Evolutionary conservation across 306 rosid genomes (phyloP).

Genomic region (Dalbergia oliveri): DNA sequence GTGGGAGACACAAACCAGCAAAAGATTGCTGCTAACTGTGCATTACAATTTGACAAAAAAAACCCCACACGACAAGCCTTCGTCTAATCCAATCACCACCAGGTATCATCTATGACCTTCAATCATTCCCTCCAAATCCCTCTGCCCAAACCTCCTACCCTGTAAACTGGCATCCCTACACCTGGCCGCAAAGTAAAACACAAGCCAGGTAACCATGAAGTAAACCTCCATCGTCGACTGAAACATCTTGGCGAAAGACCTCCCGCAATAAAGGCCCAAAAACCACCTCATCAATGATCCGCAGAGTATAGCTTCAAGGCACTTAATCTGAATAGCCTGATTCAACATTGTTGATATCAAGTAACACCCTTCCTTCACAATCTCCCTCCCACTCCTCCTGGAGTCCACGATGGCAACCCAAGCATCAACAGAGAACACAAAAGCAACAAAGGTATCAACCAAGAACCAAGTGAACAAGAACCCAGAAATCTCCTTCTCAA

Average conservation of each 20-base stretch:
- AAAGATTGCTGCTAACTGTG: slow-evolving; percentile 60
- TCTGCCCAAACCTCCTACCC: slow-evolving; percentile 75
- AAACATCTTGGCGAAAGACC: slow-evolving; percentile 69
- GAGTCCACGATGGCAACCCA: slow-evolving; percentile 95
- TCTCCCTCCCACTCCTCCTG: slow-evolving; percentile 88
- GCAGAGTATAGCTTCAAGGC: slow-evolving; percentile 80
- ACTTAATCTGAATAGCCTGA: slow-evolving; percentile 79
- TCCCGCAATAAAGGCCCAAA: slow-evolving; percentile 63
- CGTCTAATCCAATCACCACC: slow-evolving; percentile 44
- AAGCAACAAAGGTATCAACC: slow-evolving; percentile 76
- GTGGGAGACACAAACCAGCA: slow-evolving; percentile 56
- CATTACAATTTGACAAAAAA: slow-evolving; percentile 44
- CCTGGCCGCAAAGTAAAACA: slow-evolving; percentile 79
- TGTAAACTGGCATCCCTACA: slow-evolving; percentile 74
- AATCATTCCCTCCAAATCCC: slow-evolving; percentile 77
- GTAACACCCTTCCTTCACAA: slow-evolving; percentile 88
- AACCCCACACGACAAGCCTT: slow-evolving; percentile 48
- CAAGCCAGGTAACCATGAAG: slow-evolving; percentile 91
- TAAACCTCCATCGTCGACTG: slow-evolving; percentile 93
- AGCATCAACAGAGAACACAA: slow-evolving; percentile 87
- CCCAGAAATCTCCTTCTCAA: slow-evolving; percentile 83
- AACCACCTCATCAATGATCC: slow-evolving; percentile 78
- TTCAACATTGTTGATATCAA: slow-evolving; percentile 78
- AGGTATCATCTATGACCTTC: slow-evolving; percentile 75
- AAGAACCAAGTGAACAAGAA: slow-evolving; percentile 83